Conservation (phyloP, 2,329 filamentous ascomycete genomes). For the Fusarium sp. region DNA sequence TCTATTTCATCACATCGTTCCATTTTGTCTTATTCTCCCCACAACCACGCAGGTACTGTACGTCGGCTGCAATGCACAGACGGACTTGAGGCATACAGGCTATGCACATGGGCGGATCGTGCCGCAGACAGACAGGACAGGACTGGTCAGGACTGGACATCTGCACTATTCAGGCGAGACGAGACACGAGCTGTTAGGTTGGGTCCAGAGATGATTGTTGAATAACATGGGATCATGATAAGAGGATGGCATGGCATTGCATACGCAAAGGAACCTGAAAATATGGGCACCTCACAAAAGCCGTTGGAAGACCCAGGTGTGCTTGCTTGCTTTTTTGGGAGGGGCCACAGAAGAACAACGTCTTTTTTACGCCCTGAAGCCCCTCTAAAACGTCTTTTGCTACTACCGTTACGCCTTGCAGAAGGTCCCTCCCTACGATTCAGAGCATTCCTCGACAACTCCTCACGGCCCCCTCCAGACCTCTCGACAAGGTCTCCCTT, state of each 20-base stretch:
- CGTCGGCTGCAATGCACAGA: conserved; percentile 21
- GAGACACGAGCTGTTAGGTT: conserved; percentile 5
- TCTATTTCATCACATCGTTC: conserved; percentile 21
- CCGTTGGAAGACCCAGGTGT: neutral
- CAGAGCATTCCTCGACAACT: conserved; percentile 42
- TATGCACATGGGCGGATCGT: conserved; percentile 33
- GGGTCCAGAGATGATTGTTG: conserved; percentile 4
- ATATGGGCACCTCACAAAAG: neutral
- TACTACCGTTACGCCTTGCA: conserved; percentile 24
- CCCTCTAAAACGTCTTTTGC: conserved; percentile 25
- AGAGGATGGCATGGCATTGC: neutral
- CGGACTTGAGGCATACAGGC: conserved; percentile 18
- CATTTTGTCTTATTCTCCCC: conserved; percentile 19
- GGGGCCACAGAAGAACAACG: conserved; percentile 5
- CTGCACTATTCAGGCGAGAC: conserved; percentile 33
- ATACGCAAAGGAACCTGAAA: neutral
- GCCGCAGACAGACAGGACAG: conserved; percentile 11
- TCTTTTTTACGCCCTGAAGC: conserved; percentile 15
- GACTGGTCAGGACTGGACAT: neutral
- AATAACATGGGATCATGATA: conserved; percentile 2
- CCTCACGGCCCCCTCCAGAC: conserved; percentile 29
- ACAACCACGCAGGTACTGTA: conserved; percentile 34
- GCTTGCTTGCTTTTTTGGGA: conserved; percentile 2
- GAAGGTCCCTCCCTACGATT: conserved; percentile 37
- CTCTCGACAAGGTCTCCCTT: conserved; percentile 43